Percentiles rank a stretch among this genome's conserved stretches.
These are phyloP conservation scores for Xerophyta viscosa DNA, from an alignment of 106 monocot genomes.

Conservation along the genomic window DNA sequence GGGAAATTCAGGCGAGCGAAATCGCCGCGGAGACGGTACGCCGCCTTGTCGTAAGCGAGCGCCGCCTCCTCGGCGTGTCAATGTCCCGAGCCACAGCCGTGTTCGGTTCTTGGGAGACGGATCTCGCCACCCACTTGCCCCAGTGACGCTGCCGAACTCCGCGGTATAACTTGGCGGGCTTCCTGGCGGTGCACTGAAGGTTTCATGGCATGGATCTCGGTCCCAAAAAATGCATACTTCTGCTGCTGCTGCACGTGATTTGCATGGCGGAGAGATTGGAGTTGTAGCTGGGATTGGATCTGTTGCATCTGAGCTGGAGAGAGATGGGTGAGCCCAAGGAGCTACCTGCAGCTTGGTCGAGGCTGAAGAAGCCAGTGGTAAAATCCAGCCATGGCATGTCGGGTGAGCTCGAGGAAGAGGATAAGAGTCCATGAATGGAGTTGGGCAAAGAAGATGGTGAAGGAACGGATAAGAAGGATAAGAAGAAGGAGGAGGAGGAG, in stretches of 20 bases:
- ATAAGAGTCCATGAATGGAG: too few relatives aligned
- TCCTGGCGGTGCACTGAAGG: slow-evolving; percentile 4
- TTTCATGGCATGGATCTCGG: slow-evolving; percentile 31
- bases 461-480: slow-evolving; percentile 2
- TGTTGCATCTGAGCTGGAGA: slow-evolving; percentile 29
- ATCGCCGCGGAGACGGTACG: slow-evolving; percentile 57
- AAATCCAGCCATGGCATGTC: too few relatives aligned
- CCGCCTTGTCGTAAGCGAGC: slow-evolving; percentile 54
- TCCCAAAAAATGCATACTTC: slow-evolving; percentile 8
- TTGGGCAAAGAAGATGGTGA: slow-evolving; percentile 1
- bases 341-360: too few relatives aligned
- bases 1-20: slow-evolving; percentile 63
- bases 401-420: too few relatives aligned
- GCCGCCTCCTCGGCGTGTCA: slow-evolving; percentile 80
- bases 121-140: slow-evolving; percentile 83
- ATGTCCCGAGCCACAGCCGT: slow-evolving; percentile 70
- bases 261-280: too few relatives aligned
- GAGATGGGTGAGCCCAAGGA: slow-evolving; percentile 26
- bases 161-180: slow-evolving; percentile 52
- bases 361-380: too few relatives aligned
- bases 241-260: too few relatives aligned
- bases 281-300: slow-evolving; percentile 31
- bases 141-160: slow-evolving; percentile 80
- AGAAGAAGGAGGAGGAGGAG: slow-evolving; percentile 3
- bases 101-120: slow-evolving; percentile 54